Percentiles rank a stretch among this genome's conserved stretches.
These are phyloP conservation scores for Glaciozyma martinii DNA, from an alignment of 768 basidiomycete genomes.

Conservation along the genomic window DNA sequence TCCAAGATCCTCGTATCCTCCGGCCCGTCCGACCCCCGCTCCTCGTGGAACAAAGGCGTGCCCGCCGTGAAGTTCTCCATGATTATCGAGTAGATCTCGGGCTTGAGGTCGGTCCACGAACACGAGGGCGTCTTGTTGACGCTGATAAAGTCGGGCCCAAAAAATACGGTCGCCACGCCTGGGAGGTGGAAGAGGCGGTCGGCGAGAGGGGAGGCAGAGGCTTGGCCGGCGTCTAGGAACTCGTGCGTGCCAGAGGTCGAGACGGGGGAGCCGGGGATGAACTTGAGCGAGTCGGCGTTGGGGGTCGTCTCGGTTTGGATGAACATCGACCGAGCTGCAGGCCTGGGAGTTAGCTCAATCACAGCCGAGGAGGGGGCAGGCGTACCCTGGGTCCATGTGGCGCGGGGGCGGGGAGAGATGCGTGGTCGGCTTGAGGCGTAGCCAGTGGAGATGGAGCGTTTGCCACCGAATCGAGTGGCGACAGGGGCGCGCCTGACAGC, in stretches of 20 bases:
- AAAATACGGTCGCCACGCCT: conserved; percentile 80
- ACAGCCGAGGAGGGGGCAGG: too few species aligned
- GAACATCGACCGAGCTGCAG: conserved; percentile 52
- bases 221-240: conserved; percentile 79
- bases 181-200: conserved; percentile 89
- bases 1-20: conserved; percentile 89
- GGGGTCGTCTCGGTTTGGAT: conserved; percentile 97
- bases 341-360: too few species aligned
- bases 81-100: conserved; percentile 86
- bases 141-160: conserved; percentile 96
- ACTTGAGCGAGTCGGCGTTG: conserved; percentile 94
- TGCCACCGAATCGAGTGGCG: too few species aligned
- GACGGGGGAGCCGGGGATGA: conserved; percentile 84
- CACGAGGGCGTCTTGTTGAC: conserved; percentile 82
- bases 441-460: too few species aligned
- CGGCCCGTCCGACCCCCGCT: conserved; percentile 37
- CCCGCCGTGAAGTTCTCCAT: conserved; percentile 98
- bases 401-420: too few species aligned
- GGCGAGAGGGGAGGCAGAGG: conserved; percentile 87
- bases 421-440: too few species aligned
- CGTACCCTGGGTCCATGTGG: too few species aligned
- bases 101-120: conserved; percentile 83
- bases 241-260: conserved; percentile 80
- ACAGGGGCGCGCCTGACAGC: too few species aligned
- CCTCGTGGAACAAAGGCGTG: conserved; percentile 70